A percentile compares a stretch with the other conserved stretches of the same genome.
Evolutionary conservation across 345 rosid species (phyloP).

Genomic region (Theobroma cacao): DNA sequence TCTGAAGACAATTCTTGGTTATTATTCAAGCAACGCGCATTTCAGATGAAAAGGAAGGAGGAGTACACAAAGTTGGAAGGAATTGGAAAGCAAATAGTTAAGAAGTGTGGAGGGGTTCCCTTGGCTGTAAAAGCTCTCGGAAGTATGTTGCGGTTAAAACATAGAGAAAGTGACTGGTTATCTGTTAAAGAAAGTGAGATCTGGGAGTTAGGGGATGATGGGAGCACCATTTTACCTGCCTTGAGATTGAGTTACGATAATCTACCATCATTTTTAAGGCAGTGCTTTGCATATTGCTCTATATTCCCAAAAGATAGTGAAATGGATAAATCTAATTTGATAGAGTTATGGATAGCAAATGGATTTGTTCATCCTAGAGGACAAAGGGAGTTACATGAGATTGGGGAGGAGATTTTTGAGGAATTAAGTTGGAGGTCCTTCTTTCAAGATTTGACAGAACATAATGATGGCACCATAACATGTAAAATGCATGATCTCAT

Average conservation of each 20-base stretch:
- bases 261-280: constrained; percentile 10
- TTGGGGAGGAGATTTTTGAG: constrained; percentile 11
- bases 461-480: neutral
- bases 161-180: constrained; percentile 17
- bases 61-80: neutral
- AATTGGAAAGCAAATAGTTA: constrained; percentile 15
- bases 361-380: constrained; percentile 6
- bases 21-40: constrained; percentile 10
- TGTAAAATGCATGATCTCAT: constrained; percentile 30
- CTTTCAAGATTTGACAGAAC: constrained; percentile 9
- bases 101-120: constrained; percentile 16
- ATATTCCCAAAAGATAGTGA: constrained; percentile 21
- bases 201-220: constrained; percentile 13
- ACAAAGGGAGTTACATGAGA: neutral
- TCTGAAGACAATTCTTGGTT: constrained; percentile 6
- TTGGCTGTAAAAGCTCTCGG: neutral
- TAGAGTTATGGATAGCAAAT: constrained; percentile 22
- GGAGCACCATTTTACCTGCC: constrained; percentile 6
- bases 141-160: neutral
- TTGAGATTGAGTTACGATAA: constrained; percentile 10
- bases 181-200: constrained; percentile 23
- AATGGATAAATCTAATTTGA: neutral
- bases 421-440: constrained; percentile 19
- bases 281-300: constrained; percentile 20
- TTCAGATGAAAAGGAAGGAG: neutral